Evolutionary conservation across 306 rosid genomes (phyloP).

Genomic region (Trichosanthes truncata): DNA sequence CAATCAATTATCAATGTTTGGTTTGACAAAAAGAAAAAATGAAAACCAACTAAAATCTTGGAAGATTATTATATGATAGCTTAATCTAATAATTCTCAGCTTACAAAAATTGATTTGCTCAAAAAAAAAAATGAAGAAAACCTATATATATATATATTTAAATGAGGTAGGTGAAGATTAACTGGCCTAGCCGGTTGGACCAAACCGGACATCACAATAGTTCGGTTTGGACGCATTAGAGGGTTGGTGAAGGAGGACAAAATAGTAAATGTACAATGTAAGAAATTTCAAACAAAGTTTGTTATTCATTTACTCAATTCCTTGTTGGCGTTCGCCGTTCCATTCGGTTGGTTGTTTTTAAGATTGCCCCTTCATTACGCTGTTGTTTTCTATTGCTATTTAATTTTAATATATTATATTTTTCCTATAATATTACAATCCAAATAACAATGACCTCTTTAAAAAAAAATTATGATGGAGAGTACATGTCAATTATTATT

Average conservation of each 20-base stretch:
- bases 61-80: not conserved
- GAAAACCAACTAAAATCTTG: not conserved
- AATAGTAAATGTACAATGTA: not conserved
- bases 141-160: not conserved
- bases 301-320: not conserved
- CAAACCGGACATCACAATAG: not conserved
- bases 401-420: not conserved
- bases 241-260: not conserved
- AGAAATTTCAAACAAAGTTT: not conserved
- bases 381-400: not conserved
- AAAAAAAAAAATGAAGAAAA: not conserved
- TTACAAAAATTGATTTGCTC: not conserved
- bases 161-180: not conserved
- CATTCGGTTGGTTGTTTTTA: not conserved
- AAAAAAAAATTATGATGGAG: no score
- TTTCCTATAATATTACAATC: not conserved
- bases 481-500: no score
- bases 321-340: constrained; percentile 4
- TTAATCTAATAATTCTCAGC: not conserved
- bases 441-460: no score
- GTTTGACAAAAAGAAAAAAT: not conserved
- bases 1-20: not conserved
- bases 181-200: not conserved
- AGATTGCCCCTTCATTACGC: not conserved
- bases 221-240: not conserved